A percentile compares a stretch with the other conserved stretches of the same genome.
Conservation (phyloP, 2,329 filamentous ascomycete genomes). For the Neurospora crassa region DNA sequence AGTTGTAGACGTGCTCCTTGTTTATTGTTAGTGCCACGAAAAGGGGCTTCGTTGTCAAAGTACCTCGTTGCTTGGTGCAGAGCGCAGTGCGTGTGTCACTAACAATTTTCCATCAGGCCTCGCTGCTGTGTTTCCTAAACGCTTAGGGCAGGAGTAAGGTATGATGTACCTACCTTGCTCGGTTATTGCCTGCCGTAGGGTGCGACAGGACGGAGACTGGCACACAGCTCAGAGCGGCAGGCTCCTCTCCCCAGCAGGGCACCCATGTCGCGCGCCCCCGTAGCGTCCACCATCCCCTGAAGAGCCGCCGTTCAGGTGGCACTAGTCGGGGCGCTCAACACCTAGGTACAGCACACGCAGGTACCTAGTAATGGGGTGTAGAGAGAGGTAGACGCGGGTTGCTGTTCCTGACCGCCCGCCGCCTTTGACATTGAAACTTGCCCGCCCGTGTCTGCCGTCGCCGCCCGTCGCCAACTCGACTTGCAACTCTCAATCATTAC, state of each 20-base stretch:
- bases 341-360: too few relatives aligned
- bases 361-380: too few relatives aligned
- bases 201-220: too few relatives aligned
- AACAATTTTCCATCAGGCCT: not conserved
- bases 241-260: too few relatives aligned
- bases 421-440: not conserved
- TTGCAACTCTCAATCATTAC: not conserved
- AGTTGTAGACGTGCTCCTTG: not conserved
- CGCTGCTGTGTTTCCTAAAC: not conserved
- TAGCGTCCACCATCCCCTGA: not conserved
- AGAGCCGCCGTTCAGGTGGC: not conserved
- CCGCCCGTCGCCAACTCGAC: not conserved
- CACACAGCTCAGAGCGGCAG: too few relatives aligned
- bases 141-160: not conserved
- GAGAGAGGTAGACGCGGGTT: too few relatives aligned
- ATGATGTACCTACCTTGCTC: not conserved
- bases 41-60: not conserved
- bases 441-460: not conserved
- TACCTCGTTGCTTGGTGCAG: not conserved
- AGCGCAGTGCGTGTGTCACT: not conserved
- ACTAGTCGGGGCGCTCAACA: not conserved
- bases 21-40: not conserved
- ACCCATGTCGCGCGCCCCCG: too few relatives aligned
- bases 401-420: not conserved
- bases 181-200: not conserved